phyloP scores from a whole-genome alignment of 1,284 basidiomycete species.

The Tylopilus orsonianus region DNA sequence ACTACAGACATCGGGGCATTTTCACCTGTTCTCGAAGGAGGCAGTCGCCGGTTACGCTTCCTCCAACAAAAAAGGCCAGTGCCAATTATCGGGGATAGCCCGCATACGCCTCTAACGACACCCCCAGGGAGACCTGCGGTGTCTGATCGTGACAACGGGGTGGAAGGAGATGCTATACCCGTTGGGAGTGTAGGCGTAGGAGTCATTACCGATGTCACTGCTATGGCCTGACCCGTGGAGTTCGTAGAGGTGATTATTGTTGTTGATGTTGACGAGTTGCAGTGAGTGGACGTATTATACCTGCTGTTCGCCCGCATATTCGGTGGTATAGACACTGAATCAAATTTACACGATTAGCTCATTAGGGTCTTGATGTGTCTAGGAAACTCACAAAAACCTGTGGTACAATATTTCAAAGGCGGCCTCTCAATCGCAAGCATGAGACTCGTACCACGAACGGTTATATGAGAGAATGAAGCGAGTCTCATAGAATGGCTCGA shows the following conservation, averaged over 20 bases:
- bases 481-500: too few species aligned
- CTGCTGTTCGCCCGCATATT: slow-evolving; percentile 20
- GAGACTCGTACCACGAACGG: slow-evolving; percentile 19
- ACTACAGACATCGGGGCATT: not conserved
- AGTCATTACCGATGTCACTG: not conserved
- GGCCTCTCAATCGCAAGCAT: not conserved
- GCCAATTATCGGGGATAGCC: slow-evolving; percentile 1
- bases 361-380: not conserved
- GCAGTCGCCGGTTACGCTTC: not conserved
- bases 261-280: slow-evolving; percentile 14
- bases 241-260: not conserved
- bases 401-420: not conserved
- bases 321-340: slow-evolving; percentile 23
- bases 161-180: not conserved
- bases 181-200: not conserved
- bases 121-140: slow-evolving; percentile 7
- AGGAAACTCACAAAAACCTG: slow-evolving; percentile 21
- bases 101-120: slow-evolving; percentile 11
- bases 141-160: not conserved
- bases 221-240: not conserved
- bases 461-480: slow-evolving; percentile 24
- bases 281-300: slow-evolving; percentile 30
- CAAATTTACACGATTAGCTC: not conserved
- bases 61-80: slow-evolving; percentile 3
- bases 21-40: not conserved